Evolutionary conservation across 164 flowering plant genomes (phyloP).

Genomic region (Aristolochia fimbriata): DNA sequence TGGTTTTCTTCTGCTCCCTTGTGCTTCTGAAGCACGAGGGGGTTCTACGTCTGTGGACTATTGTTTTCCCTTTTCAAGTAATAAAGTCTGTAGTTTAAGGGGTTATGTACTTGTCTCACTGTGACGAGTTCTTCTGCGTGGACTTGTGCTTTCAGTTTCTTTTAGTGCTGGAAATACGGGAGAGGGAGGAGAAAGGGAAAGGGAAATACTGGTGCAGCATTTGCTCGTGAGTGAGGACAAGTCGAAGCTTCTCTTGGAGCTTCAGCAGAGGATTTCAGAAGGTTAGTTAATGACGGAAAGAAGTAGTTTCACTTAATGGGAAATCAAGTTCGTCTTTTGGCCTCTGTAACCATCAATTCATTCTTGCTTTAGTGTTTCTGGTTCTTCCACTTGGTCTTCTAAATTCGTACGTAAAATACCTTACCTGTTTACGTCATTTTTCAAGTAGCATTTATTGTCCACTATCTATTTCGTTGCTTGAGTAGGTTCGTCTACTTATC

Average conservation of each 20-base stretch:
- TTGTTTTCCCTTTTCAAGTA: neutral
- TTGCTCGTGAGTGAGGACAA: constrained; percentile 78
- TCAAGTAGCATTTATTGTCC: neutral
- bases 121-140: too few relatives aligned
- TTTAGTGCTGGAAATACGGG: constrained; percentile 35
- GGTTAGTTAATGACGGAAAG: constrained; percentile 25
- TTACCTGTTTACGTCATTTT: neutral
- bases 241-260: constrained; percentile 51
- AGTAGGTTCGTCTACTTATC: neutral
- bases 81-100: neutral
- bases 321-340: too few relatives aligned
- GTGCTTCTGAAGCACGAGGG: too few relatives aligned
- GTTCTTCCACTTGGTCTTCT: too few relatives aligned
- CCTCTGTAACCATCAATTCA: too few relatives aligned
- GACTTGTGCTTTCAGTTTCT: constrained; percentile 30
- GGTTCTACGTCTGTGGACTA: too few relatives aligned
- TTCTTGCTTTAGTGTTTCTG: too few relatives aligned
- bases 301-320: too few relatives aligned
- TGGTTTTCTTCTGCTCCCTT: too few relatives aligned
- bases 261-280: constrained; percentile 40
- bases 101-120: too few relatives aligned
- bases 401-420: neutral
- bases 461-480: neutral
- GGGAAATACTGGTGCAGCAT: constrained; percentile 83
- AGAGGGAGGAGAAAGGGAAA: constrained; percentile 30